Evolutionary conservation across 2,329 filamentous ascomycete genomes (phyloP).

Genomic region (Cladosporium sp.): DNA sequence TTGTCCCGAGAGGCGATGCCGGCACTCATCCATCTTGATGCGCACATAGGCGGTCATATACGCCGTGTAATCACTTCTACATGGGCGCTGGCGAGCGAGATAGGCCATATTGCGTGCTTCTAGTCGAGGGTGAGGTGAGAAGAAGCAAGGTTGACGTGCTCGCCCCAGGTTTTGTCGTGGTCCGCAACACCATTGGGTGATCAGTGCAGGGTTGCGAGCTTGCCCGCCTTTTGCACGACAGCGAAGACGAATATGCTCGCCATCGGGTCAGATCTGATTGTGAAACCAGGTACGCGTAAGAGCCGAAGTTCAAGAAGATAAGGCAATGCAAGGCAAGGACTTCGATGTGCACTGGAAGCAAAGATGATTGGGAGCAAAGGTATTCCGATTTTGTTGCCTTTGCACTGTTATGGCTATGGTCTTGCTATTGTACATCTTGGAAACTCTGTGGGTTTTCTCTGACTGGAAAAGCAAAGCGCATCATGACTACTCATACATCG

Average conservation of each 20-base stretch:
- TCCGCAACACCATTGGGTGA: neutral
- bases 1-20: neutral
- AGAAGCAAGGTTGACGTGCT: constrained; percentile 11
- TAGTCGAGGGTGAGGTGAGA: constrained; percentile 9
- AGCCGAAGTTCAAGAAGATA: no score
- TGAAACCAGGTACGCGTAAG: no score
- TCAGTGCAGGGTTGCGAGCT: neutral
- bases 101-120: constrained; percentile 11
- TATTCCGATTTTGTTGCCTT: neutral
- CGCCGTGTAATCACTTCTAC: neutral
- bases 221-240: neutral
- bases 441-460: neutral
- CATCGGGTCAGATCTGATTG: neutral
- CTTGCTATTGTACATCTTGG: neutral
- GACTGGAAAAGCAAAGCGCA: neutral
- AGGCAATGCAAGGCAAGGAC: no score
- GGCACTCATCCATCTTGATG: neutral
- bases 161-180: neutral
- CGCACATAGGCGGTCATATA: neutral
- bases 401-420: neutral
- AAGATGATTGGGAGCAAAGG: no score
- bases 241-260: neutral
- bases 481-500: constrained; percentile 9
- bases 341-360: no score
- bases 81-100: constrained; percentile 2